Base-by-base conservation (phyloP, 2,329 filamentous ascomycete species). In the Aspergillus novofumigatus region DNA sequence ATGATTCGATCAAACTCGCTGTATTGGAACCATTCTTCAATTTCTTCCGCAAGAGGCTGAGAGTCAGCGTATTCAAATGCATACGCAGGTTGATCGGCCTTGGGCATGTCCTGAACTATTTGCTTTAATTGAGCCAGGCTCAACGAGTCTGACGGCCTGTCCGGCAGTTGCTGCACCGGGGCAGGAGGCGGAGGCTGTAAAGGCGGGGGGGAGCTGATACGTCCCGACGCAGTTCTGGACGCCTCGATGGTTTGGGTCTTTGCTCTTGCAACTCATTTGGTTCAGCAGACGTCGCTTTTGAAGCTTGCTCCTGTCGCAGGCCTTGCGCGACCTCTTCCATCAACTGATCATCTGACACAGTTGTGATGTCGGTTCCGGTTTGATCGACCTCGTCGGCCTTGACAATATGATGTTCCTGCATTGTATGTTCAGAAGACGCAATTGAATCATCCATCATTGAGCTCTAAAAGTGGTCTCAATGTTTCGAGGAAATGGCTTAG, bases 1-100 rank as follows among this genome's bases (percentile, higher is more conserved):
- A 92, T 87, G 49, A 88, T 83, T 76, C 90, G 90, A 71, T 97
- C 92, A 74, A 90, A 89, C 60, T 91, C 87, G 65, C 89, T 89
- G 75, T 97, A 97, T 53, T 88, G 86, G 75, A 99, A 99, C 94
- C 94, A 99, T 77, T 99, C 94, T 71, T 97, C 91, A 50, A 99
- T 81, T 78, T 99, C 94, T 62, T 94, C 91, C 20, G 90, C 86
- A 65, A 96, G 88, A 0, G 85, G 79, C 23, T 87, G 86, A 55
- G 83, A 83, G 72, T 93, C 89, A 26, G 83, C 78, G 76, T 93
- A 93, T 61, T 84, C 84, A 71, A 96, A 99, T 59, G 94, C 92
- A 78, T 99, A 99, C 10, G 86, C 85, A 47, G 83, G 80, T 51
- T 88, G 83, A 63, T 92, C 89, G 52, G 81, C 71, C 61, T 84